These are phyloP conservation scores for Opeltia flavorubescens DNA, from an alignment of 495 filamentous ascomycete species.

Conservation along the genomic window DNA sequence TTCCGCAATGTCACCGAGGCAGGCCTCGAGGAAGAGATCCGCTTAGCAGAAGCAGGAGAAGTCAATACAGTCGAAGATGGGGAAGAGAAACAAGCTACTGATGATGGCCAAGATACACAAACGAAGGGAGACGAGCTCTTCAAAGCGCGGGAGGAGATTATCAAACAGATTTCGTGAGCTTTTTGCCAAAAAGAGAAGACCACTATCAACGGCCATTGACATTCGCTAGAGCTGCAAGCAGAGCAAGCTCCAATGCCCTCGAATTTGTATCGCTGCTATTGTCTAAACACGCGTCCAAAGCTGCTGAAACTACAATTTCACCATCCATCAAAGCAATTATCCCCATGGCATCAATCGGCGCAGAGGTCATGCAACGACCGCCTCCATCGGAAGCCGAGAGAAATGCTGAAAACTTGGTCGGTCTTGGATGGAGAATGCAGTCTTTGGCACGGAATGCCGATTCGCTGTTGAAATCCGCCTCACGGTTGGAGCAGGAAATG, in stretches of 20 bases:
- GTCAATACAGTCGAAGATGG: conserved; percentile 11
- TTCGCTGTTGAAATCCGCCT: conserved; percentile 56
- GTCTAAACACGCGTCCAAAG: conserved; percentile 56
- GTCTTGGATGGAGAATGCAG: conserved; percentile 68
- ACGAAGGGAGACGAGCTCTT: conserved; percentile 24
- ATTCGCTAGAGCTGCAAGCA: conserved; percentile 40
- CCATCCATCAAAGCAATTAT: conserved; percentile 50
- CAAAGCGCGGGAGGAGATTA: conserved; percentile 36
- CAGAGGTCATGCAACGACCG: conserved; percentile 49
- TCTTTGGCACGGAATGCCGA: conserved; percentile 62
- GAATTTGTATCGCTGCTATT: conserved; percentile 78
- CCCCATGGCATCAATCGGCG: conserved; percentile 61
- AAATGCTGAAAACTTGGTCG: conserved; percentile 40
- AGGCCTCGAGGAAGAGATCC: conserved; percentile 44
- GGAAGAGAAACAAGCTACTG: conserved; percentile 23
- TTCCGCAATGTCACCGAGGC: conserved; percentile 57
- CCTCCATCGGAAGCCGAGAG: conserved; percentile 36
- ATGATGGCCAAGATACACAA: conserved; percentile 18
- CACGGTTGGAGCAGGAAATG: conserved; percentile 61
- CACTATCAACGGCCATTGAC: conserved; percentile 10
- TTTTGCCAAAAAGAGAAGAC: not conserved
- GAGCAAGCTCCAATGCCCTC: conserved; percentile 51
- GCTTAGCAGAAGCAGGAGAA: conserved; percentile 28
- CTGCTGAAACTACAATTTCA: conserved; percentile 55
- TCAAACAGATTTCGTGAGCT: conserved; percentile 35